Conservation (phyloP, 768 basidiomycete genomes). For the Panaeolus papilionaceus region DNA sequence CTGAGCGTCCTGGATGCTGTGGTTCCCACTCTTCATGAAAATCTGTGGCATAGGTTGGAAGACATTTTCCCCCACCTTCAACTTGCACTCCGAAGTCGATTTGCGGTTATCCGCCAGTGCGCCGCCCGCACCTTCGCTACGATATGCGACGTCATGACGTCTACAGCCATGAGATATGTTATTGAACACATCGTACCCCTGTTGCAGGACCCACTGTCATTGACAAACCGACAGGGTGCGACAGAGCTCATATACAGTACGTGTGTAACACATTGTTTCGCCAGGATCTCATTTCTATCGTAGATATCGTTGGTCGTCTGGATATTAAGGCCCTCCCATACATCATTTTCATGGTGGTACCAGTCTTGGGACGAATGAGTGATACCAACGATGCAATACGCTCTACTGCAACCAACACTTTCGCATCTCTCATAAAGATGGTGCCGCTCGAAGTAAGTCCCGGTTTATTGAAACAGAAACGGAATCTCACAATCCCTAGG, state of each 20-base stretch:
- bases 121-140: conserved; percentile 89
- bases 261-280: conserved; percentile 38
- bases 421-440: conserved; percentile 97
- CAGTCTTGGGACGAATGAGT: conserved; percentile 96
- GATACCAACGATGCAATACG: conserved; percentile 92
- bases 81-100: conserved; percentile 82
- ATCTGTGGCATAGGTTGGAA: conserved; percentile 71
- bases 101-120: conserved; percentile 88
- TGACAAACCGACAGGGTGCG: conserved; percentile 86
- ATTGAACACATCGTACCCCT: conserved; percentile 84
- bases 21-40: conserved; percentile 73
- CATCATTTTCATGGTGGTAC: conserved; percentile 95
- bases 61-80: conserved; percentile 80
- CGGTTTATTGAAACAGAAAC: not conserved
- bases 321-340: conserved; percentile 96
- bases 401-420: conserved; percentile 94
- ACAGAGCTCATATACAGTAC: conserved; percentile 91
- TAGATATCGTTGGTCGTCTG: conserved; percentile 90
- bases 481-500: conserved; percentile 49
- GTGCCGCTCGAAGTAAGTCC: conserved; percentile 90
- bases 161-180: conserved; percentile 88
- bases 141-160: conserved; percentile 84
- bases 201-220: conserved; percentile 76
- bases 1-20: conserved; percentile 89
- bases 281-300: conserved; percentile 14